Conservation (phyloP, 2,329 filamentous ascomycete species). For the Claviceps paspali region DNA sequence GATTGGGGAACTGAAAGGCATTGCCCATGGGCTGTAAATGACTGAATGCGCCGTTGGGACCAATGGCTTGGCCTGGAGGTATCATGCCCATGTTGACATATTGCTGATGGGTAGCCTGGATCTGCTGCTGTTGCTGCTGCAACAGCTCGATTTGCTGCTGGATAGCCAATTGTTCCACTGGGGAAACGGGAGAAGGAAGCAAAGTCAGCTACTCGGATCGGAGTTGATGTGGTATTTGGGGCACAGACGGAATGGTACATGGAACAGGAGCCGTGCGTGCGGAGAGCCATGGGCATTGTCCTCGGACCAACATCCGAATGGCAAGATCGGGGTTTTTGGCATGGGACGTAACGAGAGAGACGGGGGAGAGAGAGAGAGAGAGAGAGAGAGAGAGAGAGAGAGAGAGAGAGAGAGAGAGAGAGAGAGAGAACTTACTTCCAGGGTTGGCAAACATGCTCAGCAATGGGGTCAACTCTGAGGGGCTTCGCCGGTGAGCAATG, state of each 20-base stretch:
- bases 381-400: no score
- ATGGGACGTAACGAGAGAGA: no score
- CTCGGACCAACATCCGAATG: no score
- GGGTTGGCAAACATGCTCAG: constrained; percentile 76
- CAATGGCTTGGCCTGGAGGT: constrained; percentile 62
- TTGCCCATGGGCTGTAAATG: constrained; percentile 69
- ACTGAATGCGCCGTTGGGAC: constrained; percentile 56
- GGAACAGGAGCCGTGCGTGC: no score
- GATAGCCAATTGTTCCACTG: constrained; percentile 94
- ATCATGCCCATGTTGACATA: constrained; percentile 97
- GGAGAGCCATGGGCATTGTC: no score
- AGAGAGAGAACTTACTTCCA: constrained; percentile 43
- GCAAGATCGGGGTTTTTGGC: no score
- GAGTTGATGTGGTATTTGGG: not conserved
- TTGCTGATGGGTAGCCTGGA: constrained; percentile 90
- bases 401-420: no score
- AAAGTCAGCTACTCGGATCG: not conserved
- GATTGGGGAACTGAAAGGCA: constrained; percentile 78
- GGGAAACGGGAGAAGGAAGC: constrained; percentile 7
- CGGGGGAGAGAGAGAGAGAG: constrained; percentile 3
- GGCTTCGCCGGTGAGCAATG: constrained; percentile 92
- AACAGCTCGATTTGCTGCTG: constrained; percentile 96
- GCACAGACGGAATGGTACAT: no score
- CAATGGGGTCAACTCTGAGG: constrained; percentile 89
- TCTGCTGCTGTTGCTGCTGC: constrained; percentile 95